Conservation (phyloP, 2,329 filamentous ascomycete species). For the Arthrobotrys musiformis region DNA sequence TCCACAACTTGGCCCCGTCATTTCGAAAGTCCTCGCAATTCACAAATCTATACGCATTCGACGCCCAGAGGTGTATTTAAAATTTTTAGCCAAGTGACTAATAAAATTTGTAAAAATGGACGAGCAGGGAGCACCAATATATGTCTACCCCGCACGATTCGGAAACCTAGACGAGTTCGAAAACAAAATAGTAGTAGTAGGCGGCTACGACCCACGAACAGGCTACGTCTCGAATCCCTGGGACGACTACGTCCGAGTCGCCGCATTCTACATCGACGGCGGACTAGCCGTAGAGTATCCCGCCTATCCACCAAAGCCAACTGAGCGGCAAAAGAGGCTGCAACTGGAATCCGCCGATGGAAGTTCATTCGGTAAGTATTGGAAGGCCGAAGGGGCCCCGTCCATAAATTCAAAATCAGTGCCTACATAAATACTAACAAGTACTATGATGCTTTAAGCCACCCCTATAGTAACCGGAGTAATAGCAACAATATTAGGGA, state of each 20-base stretch:
- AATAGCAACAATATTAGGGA: not conserved
- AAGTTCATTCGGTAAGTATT: not conserved
- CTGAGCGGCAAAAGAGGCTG: not conserved
- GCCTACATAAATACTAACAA: too few relatives aligned
- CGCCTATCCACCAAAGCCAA: not conserved
- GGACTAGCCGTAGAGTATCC: not conserved
- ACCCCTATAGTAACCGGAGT: not conserved
- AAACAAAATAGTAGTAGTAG: not conserved
- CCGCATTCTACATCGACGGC: not conserved
- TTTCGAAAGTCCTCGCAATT: too few relatives aligned
- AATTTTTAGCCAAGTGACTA: too few relatives aligned
- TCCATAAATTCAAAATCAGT: not conserved
- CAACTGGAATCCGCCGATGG: not conserved
- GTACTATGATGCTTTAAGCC: too few relatives aligned
- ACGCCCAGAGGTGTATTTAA: too few relatives aligned
- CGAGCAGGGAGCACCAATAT: not conserved
- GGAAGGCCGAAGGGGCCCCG: not conserved
- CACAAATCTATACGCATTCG: too few relatives aligned
- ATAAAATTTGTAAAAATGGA: too few relatives aligned
- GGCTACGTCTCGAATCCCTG: not conserved
- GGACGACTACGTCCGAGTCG: not conserved
- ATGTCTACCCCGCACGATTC: not conserved
- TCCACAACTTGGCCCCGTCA: too few relatives aligned
- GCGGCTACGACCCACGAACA: not conserved
- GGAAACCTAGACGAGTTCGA: not conserved